Evolutionary conservation across 2,329 filamentous ascomycete genomes (phyloP).

Genomic region (Chlorencoelia australis): DNA sequence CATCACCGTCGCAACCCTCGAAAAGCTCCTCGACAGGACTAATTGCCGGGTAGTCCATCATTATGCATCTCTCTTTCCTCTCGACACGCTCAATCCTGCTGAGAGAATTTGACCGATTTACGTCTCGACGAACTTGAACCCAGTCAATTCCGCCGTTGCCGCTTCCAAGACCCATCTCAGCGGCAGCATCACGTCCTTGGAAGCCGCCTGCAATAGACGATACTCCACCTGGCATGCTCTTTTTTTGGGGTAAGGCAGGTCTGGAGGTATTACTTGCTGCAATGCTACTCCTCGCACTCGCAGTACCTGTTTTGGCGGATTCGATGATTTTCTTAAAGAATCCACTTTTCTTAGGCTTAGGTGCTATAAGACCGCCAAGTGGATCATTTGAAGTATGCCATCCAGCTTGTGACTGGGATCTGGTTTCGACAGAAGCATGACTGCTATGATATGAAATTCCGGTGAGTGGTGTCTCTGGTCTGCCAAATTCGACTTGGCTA

Average conservation of each 20-base stretch:
- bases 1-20: conserved; percentile 78
- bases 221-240: conserved; percentile 25
- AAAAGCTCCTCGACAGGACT: conserved; percentile 84
- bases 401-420: conserved; percentile 54
- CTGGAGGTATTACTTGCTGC: conserved; percentile 45
- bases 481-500: conserved; percentile 31
- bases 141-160: conserved; percentile 57
- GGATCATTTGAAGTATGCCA: conserved; percentile 57
- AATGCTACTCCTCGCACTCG: conserved; percentile 78
- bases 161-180: conserved; percentile 59
- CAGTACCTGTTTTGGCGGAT: conserved; percentile 86
- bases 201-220: conserved; percentile 43
- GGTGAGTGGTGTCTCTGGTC: conserved; percentile 57
- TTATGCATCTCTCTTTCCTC: conserved; percentile 78
- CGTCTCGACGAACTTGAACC: conserved; percentile 94
- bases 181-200: conserved; percentile 39
- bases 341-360: conserved; percentile 72
- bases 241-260: conserved; percentile 24
- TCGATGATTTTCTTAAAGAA: conserved; percentile 96
- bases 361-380: conserved; percentile 67
- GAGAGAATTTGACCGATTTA: conserved; percentile 89
- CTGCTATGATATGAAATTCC: conserved; percentile 88
- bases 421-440: conserved; percentile 46
- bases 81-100: conserved; percentile 82
- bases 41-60: conserved; percentile 84